Base-by-base conservation (phyloP, 2,329 filamentous ascomycete species). In the Hymenoscyphus infarciens region DNA sequence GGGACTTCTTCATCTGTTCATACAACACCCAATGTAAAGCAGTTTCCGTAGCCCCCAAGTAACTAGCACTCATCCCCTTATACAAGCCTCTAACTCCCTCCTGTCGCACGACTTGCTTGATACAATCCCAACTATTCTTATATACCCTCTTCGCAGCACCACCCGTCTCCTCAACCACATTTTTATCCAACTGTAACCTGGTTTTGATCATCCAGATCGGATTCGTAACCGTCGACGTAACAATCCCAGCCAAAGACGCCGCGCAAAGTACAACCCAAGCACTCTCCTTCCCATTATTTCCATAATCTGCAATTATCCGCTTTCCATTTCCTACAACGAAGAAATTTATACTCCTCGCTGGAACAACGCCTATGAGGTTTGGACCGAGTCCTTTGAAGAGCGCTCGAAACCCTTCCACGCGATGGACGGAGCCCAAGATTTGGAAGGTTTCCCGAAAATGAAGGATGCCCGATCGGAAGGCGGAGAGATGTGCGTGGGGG, bases 171-270 rank as follows among this genome's bases (percentile, higher is more conserved):
- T 85, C 83, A 16, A 88, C 89, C 59, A 87, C 84, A 73, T 90
- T 91, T 79, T 93, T 96, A 79, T 98, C 93, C 38, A 98, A 84
- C 77, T 98, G 93, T 70, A 98, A 75, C 35, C 93, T 83, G 49
- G 93, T 98, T 82, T 98, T 98, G 73, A 98, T 87, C 66, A 98
- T 84, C 93, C 93, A 98, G 72, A 98, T 97, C 1, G 93, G 93
- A 76, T 97, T 97, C 42, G 93, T 98, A 25, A 89, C 91, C 0
- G 94, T 97, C 56, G 91, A 91, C 0, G 94, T 97, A 6, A 88
- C 87, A 53, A 97, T 84, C 1, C 93, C 93, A 0, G 93, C 92
- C 16, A 83, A 81, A 1, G 90, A 86, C 5, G 90, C 93, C 1
- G 92, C 88, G 56, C 84, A 79, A 8, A 97, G 81, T 74, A 97